Percentiles rank a stretch among this genome's conserved stretches.
Conservation (phyloP, 768 basidiomycete species). For the Trametes elegans region DNA sequence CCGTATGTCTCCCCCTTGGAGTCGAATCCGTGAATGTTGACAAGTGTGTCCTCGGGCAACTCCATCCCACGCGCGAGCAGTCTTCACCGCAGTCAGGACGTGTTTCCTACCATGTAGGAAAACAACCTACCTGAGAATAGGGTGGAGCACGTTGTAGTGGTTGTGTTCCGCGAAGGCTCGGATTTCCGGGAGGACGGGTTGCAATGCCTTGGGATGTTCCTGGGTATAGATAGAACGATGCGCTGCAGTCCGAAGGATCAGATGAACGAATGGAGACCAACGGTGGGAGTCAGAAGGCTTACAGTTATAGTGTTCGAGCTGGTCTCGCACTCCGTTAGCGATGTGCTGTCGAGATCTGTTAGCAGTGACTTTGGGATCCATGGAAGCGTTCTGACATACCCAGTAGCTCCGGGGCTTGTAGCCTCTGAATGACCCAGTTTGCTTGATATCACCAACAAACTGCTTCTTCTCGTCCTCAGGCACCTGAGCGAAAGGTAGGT, state of each 20-base stretch:
- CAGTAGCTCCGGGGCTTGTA: constrained; percentile 56
- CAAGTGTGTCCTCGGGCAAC: constrained; percentile 44
- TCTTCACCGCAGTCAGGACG: constrained; percentile 17
- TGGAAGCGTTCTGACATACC: constrained; percentile 38
- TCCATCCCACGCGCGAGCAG: constrained; percentile 45
- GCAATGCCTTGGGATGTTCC: constrained; percentile 46
- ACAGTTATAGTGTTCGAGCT: constrained; percentile 64
- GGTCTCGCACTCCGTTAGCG: constrained; percentile 57
- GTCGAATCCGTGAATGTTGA: constrained; percentile 39
- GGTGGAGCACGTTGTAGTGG: constrained; percentile 50
- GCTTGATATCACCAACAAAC: constrained; percentile 34
- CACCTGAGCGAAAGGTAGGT: constrained; percentile 34
- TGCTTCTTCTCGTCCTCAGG: constrained; percentile 33
- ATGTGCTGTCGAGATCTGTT: constrained; percentile 42
- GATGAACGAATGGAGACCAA: not conserved
- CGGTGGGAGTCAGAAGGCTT: constrained; percentile 19
- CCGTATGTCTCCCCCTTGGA: constrained; percentile 38
- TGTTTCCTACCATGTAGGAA: constrained; percentile 19
- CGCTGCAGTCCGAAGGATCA: constrained; percentile 34
- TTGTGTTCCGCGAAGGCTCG: constrained; percentile 48
- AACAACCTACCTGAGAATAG: constrained; percentile 39
- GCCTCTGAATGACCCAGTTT: constrained; percentile 50
- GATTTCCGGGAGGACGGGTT: constrained; percentile 53
- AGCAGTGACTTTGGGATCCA: not conserved
- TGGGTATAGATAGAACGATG: constrained; percentile 47